phyloP scores from a whole-genome alignment of 495 filamentous ascomycete species.

The Hamigera avellanea region DNA sequence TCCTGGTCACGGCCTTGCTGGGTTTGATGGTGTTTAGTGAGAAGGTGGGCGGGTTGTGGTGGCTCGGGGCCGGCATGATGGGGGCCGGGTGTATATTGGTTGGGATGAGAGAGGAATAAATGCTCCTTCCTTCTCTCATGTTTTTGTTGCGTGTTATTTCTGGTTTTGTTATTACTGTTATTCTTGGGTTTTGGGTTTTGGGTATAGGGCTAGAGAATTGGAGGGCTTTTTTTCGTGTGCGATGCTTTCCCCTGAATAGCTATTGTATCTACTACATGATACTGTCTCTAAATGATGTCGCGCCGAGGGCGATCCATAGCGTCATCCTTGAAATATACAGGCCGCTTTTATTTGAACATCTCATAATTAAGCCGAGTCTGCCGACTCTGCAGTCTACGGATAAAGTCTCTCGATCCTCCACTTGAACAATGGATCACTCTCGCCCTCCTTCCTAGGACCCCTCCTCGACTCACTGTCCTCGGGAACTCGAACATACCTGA shows the following conservation, averaged over 20 bases:
- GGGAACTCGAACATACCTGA: constrained; percentile 60
- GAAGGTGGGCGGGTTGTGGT: constrained; percentile 49
- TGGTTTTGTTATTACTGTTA: too few relatives aligned
- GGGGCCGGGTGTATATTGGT: not conserved
- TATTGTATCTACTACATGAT: too few relatives aligned
- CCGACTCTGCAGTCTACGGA: not conserved
- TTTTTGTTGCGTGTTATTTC: too few relatives aligned
- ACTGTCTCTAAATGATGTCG: too few relatives aligned
- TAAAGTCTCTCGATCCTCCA: constrained; percentile 18
- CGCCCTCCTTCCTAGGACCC: constrained; percentile 35
- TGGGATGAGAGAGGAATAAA: not conserved
- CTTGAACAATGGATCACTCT: constrained; percentile 42
- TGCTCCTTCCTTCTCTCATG: not conserved
- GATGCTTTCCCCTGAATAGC: too few relatives aligned
- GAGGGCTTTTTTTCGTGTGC: too few relatives aligned
- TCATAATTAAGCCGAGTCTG: too few relatives aligned
- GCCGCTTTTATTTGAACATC: too few relatives aligned
- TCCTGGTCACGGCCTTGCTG: constrained; percentile 79
- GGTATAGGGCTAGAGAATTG: too few relatives aligned
- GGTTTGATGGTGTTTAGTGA: constrained; percentile 67
- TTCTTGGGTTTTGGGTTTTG: too few relatives aligned
- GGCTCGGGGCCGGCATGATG: constrained; percentile 1
- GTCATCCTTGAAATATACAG: too few relatives aligned
- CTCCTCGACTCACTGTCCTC: constrained; percentile 8
- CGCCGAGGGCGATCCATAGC: too few relatives aligned